Percentiles rank a stretch among this genome's conserved stretches.
phyloP scores from a whole-genome alignment of 148 eudicot species.

The Vaccinium corymbosum region DNA sequence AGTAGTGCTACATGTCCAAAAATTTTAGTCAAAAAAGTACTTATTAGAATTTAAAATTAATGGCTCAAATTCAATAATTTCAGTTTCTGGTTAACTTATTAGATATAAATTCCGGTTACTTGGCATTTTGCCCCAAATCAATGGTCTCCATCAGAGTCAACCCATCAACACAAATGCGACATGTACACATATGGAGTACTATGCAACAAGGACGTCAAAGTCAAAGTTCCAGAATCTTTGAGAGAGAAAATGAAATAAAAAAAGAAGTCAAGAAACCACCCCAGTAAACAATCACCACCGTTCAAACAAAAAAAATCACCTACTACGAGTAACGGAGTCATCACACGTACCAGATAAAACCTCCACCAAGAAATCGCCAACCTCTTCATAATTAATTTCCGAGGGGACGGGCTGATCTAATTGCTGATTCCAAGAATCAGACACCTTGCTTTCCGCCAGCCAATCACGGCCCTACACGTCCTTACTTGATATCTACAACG shows the following conservation, averaged over 20 bases:
- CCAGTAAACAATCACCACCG: too few species aligned
- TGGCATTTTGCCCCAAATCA: background rate
- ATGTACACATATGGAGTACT: background rate
- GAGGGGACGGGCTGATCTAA: slow-evolving; percentile 23
- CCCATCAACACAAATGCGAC: background rate
- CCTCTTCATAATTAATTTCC: background rate
- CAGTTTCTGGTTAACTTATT: too few species aligned
- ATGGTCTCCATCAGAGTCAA: background rate
- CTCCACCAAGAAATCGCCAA: slow-evolving; percentile 10
- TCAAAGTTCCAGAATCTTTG: background rate
- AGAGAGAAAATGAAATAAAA: too few species aligned
- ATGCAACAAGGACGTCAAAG: background rate
- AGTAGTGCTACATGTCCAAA: too few species aligned
- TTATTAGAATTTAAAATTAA: too few species aligned
- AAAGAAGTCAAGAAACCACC: too few species aligned
- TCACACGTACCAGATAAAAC: slow-evolving; percentile 7
- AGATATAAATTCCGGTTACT: too few species aligned
- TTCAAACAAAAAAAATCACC: too few species aligned
- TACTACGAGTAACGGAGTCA: background rate
- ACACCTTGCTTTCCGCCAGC: background rate
- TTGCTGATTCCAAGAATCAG: slow-evolving; percentile 12
- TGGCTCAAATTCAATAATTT: too few species aligned
- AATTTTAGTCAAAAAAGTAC: too few species aligned
- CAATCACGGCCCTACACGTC: slow-evolving; percentile 8
- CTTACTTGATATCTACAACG: background rate